phyloP scores from a whole-genome alignment of 176 grass and related monocot species.

The barley (Hordeum vulgare) region MorexV3_pseudomolecules_assembly NC_058518.1:307203169-307203668 shows the following conservation, averaged over 20 bases:
- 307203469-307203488: constrained; percentile 55
- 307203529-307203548: constrained; percentile 34
- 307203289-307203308: constrained; percentile 75
- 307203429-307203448: constrained; percentile 93
- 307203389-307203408: neutral
- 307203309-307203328: neutral
- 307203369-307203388: neutral
- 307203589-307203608: constrained; percentile 99
- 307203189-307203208: constrained; percentile 84
- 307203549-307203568: constrained; percentile 47
- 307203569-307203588: constrained; percentile 91
- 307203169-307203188: constrained; percentile 62
- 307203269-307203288: constrained; percentile 83
- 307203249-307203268: constrained; percentile 89
- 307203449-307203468: constrained; percentile 93
- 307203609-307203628: constrained; percentile 63
- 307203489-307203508: constrained; percentile 45
- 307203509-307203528: constrained; percentile 31
- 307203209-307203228: constrained; percentile 70
- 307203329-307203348: constrained; percentile 13
- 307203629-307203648: neutral
- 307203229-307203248: constrained; percentile 85
- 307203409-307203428: constrained; percentile 68
- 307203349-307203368: neutral
- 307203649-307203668: too few relatives aligned